Evolutionary conservation across 345 rosid species (phyloP).

Genomic region (Fremontodendron californicum): DNA sequence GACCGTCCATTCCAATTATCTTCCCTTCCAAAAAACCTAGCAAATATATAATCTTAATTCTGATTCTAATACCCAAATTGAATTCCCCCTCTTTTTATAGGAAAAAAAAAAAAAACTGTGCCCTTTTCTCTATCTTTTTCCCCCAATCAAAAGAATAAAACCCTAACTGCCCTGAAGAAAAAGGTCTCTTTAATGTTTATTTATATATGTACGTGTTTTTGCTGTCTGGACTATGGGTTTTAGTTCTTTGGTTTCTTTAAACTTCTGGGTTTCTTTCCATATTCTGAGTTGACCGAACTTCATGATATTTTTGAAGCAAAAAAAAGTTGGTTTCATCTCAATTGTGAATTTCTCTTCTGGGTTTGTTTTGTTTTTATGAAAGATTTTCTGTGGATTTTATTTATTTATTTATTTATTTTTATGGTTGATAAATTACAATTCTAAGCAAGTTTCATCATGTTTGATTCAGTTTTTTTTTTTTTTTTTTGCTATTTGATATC

Average conservation of each 20-base stretch:
- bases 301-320: not conserved
- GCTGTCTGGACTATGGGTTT: not conserved
- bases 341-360: not conserved
- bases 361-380: not conserved
- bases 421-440: not conserved
- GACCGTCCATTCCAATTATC: not conserved
- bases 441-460: not conserved
- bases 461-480: not conserved
- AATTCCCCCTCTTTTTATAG: not conserved
- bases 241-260: not conserved
- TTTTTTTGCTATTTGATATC: not conserved
- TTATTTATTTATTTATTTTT: no score
- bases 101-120: not conserved
- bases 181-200: not conserved
- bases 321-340: not conserved
- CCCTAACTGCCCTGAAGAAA: not conserved
- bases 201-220: not conserved
- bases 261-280: not conserved
- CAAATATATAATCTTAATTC: not conserved
- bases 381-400: not conserved
- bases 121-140: not conserved
- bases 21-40: not conserved
- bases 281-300: not conserved
- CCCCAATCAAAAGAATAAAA: not conserved
- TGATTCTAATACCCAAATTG: not conserved